A percentile compares a stretch with the other conserved stretches of the same genome.
Conservation (phyloP, 1,139 yeast genomes). For the Hyphopichia wangnamkhiaoensis region DNA sequence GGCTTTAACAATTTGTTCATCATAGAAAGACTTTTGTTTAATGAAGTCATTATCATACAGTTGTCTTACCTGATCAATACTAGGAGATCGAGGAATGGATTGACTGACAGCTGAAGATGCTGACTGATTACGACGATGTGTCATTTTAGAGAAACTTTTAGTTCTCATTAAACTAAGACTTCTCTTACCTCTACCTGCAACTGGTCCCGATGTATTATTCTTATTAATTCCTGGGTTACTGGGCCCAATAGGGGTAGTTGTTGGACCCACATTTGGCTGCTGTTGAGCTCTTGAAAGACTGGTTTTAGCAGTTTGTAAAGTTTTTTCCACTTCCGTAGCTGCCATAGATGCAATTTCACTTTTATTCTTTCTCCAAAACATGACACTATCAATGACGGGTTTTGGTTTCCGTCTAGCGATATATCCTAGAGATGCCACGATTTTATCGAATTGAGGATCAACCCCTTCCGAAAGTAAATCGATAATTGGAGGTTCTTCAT, state of each 20-base stretch:
- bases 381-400: constrained; percentile 94
- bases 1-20: constrained; percentile 55
- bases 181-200: constrained; percentile 29
- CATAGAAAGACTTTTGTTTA: constrained; percentile 28
- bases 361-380: constrained; percentile 95
- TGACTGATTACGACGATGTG: constrained; percentile 44
- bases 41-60: constrained; percentile 17
- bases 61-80: constrained; percentile 7
- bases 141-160: constrained; percentile 38
- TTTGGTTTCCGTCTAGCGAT: constrained; percentile 89
- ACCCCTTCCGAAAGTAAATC: constrained; percentile 84
- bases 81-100: constrained; percentile 9
- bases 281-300: constrained; percentile 12
- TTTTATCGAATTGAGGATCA: constrained; percentile 83
- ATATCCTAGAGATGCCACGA: constrained; percentile 82
- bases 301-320: constrained; percentile 22
- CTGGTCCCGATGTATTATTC: constrained; percentile 1
- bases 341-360: constrained; percentile 84
- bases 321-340: constrained; percentile 57
- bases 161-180: constrained; percentile 45
- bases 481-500: constrained; percentile 77
- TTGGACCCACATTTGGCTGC: background rate
- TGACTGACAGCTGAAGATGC: constrained; percentile 23
- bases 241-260: constrained; percentile 8
- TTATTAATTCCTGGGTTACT: constrained; percentile 18